These are phyloP conservation scores for Cryphonectria naterciae DNA, from an alignment of 2,329 filamentous ascomycete species.

Conservation along the genomic window DNA sequence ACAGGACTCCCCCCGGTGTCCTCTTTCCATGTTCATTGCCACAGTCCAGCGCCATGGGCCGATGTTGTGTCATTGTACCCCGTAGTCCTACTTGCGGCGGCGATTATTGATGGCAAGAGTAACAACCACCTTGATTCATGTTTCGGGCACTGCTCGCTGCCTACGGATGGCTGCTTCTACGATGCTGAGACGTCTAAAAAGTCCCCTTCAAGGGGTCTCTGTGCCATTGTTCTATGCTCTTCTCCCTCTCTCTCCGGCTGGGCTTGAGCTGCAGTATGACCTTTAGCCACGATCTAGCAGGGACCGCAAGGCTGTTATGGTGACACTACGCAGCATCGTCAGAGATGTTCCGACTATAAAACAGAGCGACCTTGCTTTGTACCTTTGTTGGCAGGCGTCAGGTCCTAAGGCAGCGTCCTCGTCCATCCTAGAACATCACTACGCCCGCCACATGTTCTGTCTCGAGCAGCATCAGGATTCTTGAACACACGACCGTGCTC, in stretches of 20 bases:
- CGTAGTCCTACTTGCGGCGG: not conserved
- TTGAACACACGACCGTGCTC: not conserved
- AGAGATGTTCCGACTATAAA: not conserved
- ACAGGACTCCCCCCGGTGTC: not conserved
- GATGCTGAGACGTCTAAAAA: not conserved
- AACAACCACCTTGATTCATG: constrained; percentile 6
- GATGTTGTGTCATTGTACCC: not conserved
- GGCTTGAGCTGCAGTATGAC: not conserved
- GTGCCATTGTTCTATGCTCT: too few relatives aligned
- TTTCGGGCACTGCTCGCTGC: not conserved
- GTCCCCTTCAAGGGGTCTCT: not conserved
- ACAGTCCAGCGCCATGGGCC: not conserved
- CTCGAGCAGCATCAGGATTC: not conserved
- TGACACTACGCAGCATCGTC: not conserved
- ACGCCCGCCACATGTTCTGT: not conserved
- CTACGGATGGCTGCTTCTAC: not conserved
- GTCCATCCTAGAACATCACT: too few relatives aligned
- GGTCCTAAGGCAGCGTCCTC: not conserved
- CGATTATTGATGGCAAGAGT: too few relatives aligned
- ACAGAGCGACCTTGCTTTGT: not conserved
- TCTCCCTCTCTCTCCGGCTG: not conserved
- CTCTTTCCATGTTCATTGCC: not conserved
- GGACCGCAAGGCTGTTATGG: not conserved
- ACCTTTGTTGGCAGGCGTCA: too few relatives aligned
- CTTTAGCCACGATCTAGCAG: not conserved